phyloP scores from a whole-genome alignment of 2,329 filamentous ascomycete genomes.

The Pestalotiopsis sp. region DNA sequence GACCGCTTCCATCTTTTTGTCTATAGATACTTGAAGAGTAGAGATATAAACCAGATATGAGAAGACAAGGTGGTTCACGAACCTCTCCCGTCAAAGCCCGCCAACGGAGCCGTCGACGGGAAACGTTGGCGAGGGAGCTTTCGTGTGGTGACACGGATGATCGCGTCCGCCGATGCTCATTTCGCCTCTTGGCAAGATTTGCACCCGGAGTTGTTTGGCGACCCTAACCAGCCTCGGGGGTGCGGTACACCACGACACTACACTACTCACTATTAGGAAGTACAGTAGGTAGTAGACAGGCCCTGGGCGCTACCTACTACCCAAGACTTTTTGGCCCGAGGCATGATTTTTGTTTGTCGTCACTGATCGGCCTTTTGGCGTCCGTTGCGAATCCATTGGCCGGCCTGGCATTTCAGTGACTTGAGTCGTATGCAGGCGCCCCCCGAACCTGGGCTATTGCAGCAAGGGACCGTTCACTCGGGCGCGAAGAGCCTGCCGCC shows the following conservation, averaged over 20 bases:
- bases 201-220: neutral
- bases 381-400: neutral
- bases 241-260: neutral
- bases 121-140: neutral
- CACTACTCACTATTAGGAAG: neutral
- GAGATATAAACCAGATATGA: neutral
- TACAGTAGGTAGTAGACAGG: neutral
- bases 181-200: neutral
- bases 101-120: neutral
- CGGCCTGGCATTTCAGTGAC: neutral
- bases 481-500: neutral
- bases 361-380: neutral
- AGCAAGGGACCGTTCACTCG: conserved; percentile 4
- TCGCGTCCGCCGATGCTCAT: neutral
- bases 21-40: neutral
- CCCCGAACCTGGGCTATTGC: neutral
- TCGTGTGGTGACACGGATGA: neutral
- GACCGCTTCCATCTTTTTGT: neutral
- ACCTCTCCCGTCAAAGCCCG: neutral
- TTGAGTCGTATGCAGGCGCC: neutral
- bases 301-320: neutral
- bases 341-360: conserved; percentile 1
- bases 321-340: conserved; percentile 3
- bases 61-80: neutral
- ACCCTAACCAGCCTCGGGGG: neutral